These are phyloP conservation scores for Ogataea zsoltii DNA, from an alignment of 805 yeast genomes.

Conservation along the genomic window DNA sequence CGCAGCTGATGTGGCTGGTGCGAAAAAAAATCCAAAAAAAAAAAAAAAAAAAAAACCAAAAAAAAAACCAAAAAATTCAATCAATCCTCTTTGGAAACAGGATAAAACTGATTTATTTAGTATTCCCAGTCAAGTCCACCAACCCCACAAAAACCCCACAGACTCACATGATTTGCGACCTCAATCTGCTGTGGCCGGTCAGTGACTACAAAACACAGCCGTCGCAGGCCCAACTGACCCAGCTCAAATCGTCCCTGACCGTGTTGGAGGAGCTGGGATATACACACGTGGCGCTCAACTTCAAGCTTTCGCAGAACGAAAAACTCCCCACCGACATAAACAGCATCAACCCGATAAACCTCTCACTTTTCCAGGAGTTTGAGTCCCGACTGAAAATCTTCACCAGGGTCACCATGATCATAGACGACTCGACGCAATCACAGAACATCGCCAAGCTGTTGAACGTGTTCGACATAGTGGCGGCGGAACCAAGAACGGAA, in stretches of 20 bases:
- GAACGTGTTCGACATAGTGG: conserved; percentile 69
- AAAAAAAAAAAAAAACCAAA: too few species aligned
- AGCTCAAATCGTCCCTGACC: conserved; percentile 49
- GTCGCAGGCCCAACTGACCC: conserved; percentile 41
- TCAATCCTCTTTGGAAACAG: too few species aligned
- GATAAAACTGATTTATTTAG: too few species aligned
- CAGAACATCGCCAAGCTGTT: conserved; percentile 53
- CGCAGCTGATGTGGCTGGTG: too few species aligned
- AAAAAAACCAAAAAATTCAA: too few species aligned
- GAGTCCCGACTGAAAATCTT: conserved; percentile 47
- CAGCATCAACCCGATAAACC: conserved; percentile 44
- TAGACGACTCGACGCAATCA: conserved; percentile 77
- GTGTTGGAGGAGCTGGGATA: conserved; percentile 66
- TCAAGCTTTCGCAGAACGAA: conserved; percentile 42
- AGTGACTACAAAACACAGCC: conserved; percentile 45
- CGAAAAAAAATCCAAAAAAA: too few species aligned
- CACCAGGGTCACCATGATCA: conserved; percentile 71
- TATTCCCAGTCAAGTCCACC: too few species aligned
- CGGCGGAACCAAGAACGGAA: conserved; percentile 80
- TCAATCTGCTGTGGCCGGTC: conserved; percentile 76
- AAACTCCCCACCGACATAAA: conserved; percentile 51
- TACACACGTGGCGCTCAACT: conserved; percentile 75
- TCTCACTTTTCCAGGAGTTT: conserved; percentile 36
- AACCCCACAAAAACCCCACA: too few species aligned
- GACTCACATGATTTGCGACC: conserved; percentile 54